Percentiles rank a stretch among this genome's conserved stretches.
phyloP scores from a whole-genome alignment of 208 protist species.

The Trypanosoma mega region DNA sequence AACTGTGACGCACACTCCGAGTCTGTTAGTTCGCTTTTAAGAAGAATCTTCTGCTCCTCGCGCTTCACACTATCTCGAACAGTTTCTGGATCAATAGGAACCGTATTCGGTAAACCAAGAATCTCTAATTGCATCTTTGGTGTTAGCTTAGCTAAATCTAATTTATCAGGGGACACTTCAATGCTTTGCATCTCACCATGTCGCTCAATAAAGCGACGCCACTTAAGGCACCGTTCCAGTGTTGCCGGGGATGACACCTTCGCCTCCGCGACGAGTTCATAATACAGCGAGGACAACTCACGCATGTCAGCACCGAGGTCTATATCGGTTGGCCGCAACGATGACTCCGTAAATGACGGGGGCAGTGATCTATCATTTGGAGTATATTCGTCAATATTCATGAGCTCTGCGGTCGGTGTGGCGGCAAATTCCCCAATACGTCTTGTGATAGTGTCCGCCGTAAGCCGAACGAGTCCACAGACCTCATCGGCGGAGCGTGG shows the following conservation, averaged over 20 bases:
- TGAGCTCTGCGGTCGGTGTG: slow-evolving; percentile 63
- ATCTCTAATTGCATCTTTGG: slow-evolving; percentile 79
- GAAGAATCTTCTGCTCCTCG: slow-evolving; percentile 67
- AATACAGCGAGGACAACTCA: slow-evolving; percentile 76
- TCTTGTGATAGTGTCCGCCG: slow-evolving; percentile 66
- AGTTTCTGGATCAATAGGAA: slow-evolving; percentile 59
- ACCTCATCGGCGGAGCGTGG: slow-evolving; percentile 79
- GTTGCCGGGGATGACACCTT: slow-evolving; percentile 75
- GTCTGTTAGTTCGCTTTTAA: slow-evolving; percentile 46
- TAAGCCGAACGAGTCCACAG: slow-evolving; percentile 84
- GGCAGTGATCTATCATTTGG: slow-evolving; percentile 59
- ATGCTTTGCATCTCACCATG: slow-evolving; percentile 78
- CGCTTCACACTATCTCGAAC: slow-evolving; percentile 65
- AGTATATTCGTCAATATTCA: slow-evolving; percentile 81
- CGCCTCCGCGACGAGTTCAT: slow-evolving; percentile 83
- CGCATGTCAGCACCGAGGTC: slow-evolving; percentile 72
- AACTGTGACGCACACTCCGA: not conserved
- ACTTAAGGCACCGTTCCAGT: slow-evolving; percentile 72
- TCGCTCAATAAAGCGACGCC: slow-evolving; percentile 66
- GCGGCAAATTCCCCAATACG: slow-evolving; percentile 86
- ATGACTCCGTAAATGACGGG: slow-evolving; percentile 64
- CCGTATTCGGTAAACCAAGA: slow-evolving; percentile 75
- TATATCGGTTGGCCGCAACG: slow-evolving; percentile 48
- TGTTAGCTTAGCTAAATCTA: slow-evolving; percentile 53
- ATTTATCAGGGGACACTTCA: slow-evolving; percentile 47